These are phyloP conservation scores for Tolypocladium inflatum DNA, from an alignment of 2,329 filamentous ascomycete species.

Conservation along the genomic window DNA sequence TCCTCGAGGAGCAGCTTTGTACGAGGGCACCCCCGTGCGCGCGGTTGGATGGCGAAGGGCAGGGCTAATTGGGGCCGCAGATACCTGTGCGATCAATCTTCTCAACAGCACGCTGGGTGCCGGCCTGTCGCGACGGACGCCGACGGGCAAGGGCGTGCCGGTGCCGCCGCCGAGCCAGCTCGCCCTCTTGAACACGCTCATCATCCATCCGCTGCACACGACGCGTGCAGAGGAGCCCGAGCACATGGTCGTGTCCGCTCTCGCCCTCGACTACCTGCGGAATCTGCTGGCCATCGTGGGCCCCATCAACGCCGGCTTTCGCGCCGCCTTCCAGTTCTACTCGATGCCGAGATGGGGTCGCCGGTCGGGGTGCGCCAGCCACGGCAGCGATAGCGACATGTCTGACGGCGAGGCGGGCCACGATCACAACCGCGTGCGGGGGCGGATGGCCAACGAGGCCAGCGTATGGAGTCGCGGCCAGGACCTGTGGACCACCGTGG, in stretches of 20 bases:
- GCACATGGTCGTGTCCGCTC: slow-evolving; percentile 51
- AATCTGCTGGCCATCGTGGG: slow-evolving; percentile 57
- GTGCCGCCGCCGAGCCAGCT: slow-evolving; percentile 66
- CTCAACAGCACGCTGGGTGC: slow-evolving; percentile 54
- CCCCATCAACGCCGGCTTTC: slow-evolving; percentile 58
- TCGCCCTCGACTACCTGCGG: slow-evolving; percentile 61
- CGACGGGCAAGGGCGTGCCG: slow-evolving; percentile 34
- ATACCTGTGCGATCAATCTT: slow-evolving; percentile 45
- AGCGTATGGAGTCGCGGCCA: slow-evolving; percentile 68
- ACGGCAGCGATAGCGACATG: slow-evolving; percentile 31
- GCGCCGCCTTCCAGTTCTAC: slow-evolving; percentile 62
- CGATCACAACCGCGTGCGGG: slow-evolving; percentile 43
- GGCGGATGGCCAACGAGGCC: slow-evolving; percentile 51
- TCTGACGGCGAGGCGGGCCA: slow-evolving; percentile 32
- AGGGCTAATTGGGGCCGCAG: slow-evolving; percentile 8
- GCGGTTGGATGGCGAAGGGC: background rate
- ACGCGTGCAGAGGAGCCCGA: slow-evolving; percentile 57
- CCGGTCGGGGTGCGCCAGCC: slow-evolving; percentile 23
- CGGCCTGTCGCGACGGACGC: slow-evolving; percentile 26
- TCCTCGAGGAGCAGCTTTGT: slow-evolving; percentile 68
- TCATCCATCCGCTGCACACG: slow-evolving; percentile 73
- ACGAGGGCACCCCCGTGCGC: slow-evolving; percentile 14
- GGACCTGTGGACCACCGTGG: slow-evolving; percentile 82
- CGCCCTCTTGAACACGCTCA: slow-evolving; percentile 68
- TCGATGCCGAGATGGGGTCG: slow-evolving; percentile 18